These are phyloP conservation scores for Gossypium aridum DNA, from an alignment of 441 rosid genomes.

Conservation along the genomic window DNA sequence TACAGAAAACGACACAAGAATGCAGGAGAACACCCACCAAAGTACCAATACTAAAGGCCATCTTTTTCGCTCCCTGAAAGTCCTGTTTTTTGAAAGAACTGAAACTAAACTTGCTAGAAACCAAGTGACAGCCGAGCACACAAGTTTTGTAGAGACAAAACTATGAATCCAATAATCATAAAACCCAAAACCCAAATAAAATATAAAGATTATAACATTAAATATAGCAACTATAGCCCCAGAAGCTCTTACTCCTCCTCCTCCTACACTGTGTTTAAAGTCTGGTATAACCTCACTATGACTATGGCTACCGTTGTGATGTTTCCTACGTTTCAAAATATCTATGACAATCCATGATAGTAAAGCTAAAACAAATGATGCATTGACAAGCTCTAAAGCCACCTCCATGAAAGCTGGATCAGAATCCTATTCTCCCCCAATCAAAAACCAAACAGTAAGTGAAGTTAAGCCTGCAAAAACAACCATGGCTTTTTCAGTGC, in stretches of 20 bases:
- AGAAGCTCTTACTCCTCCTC: not conserved
- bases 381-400: constrained; percentile 24
- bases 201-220: constrained; percentile 22
- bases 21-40: constrained; percentile 47
- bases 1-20: constrained; percentile 26
- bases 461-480: not conserved
- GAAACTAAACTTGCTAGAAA: constrained; percentile 28
- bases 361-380: constrained; percentile 23
- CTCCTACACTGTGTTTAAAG: not conserved
- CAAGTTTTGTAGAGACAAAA: constrained; percentile 8
- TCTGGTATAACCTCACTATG: not conserved
- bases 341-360: constrained; percentile 28
- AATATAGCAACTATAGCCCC: constrained; percentile 14
- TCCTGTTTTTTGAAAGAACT: constrained; percentile 19
- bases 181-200: constrained; percentile 32
- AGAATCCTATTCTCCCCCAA: constrained; percentile 4
- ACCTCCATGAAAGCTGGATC: constrained; percentile 12
- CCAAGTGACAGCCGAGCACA: constrained; percentile 36
- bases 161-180: constrained; percentile 19
- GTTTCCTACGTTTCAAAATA: constrained; percentile 21
- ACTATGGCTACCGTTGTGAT: not conserved
- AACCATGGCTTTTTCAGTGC: not conserved
- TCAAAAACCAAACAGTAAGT: not conserved
- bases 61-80: constrained; percentile 14
- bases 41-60: constrained; percentile 47